These are phyloP conservation scores for Herpetomonas samuelpessoai DNA, from an alignment of 208 protist species.

Conservation along the genomic window DNA sequence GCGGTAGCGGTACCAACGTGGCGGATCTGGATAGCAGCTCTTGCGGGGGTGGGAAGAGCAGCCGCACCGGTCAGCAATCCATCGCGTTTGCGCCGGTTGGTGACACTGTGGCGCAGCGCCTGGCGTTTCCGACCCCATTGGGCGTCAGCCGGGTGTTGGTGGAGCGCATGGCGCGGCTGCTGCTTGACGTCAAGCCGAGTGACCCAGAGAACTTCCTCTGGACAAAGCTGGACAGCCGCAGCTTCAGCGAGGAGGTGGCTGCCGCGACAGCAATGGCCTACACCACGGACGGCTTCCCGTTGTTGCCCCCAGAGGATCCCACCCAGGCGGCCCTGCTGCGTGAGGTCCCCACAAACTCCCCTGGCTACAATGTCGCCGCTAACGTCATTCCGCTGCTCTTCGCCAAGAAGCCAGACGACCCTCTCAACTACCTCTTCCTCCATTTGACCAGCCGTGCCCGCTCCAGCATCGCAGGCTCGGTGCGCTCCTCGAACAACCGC, in stretches of 20 bases:
- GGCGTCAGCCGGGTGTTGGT: conserved; percentile 25
- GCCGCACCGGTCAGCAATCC: background rate
- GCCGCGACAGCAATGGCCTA: conserved; percentile 17
- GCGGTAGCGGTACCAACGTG: background rate
- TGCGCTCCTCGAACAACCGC: conserved; percentile 31
- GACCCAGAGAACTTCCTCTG: conserved; percentile 65
- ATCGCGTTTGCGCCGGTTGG: conserved; percentile 25
- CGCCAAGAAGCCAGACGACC: conserved; percentile 53
- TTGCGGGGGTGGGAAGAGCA: background rate
- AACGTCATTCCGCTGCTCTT: conserved; percentile 48
- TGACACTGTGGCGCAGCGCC: conserved; percentile 51
- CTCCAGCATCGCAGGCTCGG: conserved; percentile 30
- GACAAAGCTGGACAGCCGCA: conserved; percentile 40
- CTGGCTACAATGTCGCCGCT: conserved; percentile 40
- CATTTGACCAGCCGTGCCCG: conserved; percentile 37
- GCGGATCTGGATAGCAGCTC: background rate
- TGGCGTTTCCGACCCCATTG: conserved; percentile 31
- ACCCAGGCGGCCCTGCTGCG: conserved; percentile 44
- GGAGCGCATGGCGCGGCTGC: conserved; percentile 26
- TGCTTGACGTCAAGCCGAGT: conserved; percentile 46
- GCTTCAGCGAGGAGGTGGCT: conserved; percentile 36
- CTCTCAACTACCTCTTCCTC: conserved; percentile 67
- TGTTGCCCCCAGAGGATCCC: conserved; percentile 35
- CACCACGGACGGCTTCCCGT: conserved; percentile 18
- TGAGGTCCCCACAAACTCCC: conserved; percentile 36